Evolutionary conservation across 768 basidiomycete species (phyloP).

Genomic region (Mycena vitilis): DNA sequence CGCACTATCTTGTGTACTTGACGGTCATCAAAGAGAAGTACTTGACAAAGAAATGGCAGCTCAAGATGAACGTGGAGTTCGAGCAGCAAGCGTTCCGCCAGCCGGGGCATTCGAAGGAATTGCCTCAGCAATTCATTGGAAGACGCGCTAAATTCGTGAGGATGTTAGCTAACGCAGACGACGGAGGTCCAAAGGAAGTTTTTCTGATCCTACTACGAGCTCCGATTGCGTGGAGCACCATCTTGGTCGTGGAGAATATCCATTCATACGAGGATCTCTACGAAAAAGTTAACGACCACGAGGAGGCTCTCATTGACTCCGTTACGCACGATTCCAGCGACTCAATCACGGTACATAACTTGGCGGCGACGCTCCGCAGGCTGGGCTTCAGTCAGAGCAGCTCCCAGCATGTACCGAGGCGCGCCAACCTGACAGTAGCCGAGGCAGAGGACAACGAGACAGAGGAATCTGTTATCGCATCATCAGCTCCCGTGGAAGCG

Average conservation of each 20-base stretch:
- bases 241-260: not conserved
- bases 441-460: not conserved
- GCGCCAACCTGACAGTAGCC: not conserved
- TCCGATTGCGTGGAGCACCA: not conserved
- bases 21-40: not conserved
- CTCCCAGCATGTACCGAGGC: too few species aligned
- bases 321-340: not conserved
- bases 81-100: conserved; percentile 1
- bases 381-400: too few species aligned
- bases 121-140: not conserved
- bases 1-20: not conserved
- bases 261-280: not conserved
- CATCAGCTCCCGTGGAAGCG: too few species aligned
- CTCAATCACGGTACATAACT: too few species aligned
- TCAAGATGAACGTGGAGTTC: not conserved
- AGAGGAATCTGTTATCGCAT: too few species aligned
- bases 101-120: not conserved
- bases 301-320: not conserved
- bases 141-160: not conserved
- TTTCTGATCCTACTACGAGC: not conserved
- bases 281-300: not conserved
- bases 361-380: too few species aligned
- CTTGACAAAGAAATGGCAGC: not conserved
- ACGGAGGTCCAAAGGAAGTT: not conserved
- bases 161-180: not conserved